phyloP scores from a whole-genome alignment of 371 early-diverging fungal genomes.

The Funneliformis caledonium region DNA sequence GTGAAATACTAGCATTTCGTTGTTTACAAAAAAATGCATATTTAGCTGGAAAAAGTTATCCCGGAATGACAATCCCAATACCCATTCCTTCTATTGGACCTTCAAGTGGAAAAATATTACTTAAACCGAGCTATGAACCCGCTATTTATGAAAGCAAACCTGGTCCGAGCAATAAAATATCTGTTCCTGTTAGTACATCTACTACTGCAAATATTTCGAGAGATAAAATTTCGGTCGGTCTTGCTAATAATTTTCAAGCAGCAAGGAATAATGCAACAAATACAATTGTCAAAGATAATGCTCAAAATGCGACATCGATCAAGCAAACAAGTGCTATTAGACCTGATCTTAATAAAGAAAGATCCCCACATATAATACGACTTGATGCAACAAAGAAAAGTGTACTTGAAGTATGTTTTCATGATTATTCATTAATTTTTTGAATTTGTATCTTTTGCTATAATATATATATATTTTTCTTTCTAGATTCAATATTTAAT shows the following conservation, averaged over 20 bases:
- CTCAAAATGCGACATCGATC: not conserved
- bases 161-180: not conserved
- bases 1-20: conserved; percentile 16
- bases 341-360: not conserved
- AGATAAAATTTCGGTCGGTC: not conserved
- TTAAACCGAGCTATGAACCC: not conserved
- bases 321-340: not conserved
- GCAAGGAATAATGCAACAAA: not conserved
- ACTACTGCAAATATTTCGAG: not conserved
- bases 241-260: not conserved
- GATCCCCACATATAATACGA: not conserved
- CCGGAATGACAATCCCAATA: conserved; percentile 10
- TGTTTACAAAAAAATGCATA: conserved; percentile 37
- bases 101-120: not conserved
- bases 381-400: not conserved
- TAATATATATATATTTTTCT: not conserved
- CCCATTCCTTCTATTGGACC: conserved; percentile 19
- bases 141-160: not conserved
- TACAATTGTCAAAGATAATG: not conserved
- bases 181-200: not conserved
- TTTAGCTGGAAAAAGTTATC: not conserved
- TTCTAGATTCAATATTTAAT: conserved; percentile 3
- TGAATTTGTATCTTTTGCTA: not conserved
- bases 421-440: not conserved
- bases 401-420: not conserved